These are phyloP conservation scores for Mortierella sp. DNA, from an alignment of 371 early-diverging fungal genomes.

Conservation along the genomic window DNA sequence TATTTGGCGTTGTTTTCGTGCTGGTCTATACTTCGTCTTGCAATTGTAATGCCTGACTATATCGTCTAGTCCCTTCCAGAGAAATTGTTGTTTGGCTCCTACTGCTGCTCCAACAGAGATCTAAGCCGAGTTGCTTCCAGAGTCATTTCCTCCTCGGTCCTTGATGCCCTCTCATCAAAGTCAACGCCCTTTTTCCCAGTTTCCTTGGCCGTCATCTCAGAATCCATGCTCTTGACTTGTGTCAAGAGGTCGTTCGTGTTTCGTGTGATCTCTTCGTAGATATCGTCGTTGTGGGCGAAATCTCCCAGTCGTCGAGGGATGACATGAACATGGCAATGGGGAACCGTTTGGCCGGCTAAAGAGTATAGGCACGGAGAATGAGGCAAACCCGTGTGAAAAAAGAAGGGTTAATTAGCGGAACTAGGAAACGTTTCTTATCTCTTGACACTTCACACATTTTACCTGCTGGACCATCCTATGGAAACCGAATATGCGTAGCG, in stretches of 20 bases:
- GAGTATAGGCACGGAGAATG: not conserved
- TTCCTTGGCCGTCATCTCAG: constrained; percentile 3
- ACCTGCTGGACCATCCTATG: constrained; percentile 48
- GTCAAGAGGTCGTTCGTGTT: constrained; percentile 54
- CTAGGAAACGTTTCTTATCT: too few species aligned
- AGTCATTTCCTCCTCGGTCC: constrained; percentile 83
- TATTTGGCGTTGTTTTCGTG: too few species aligned
- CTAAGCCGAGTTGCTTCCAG: constrained; percentile 73
- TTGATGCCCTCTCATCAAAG: constrained; percentile 74
- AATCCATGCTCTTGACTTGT: not conserved
- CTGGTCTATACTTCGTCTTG: too few species aligned
- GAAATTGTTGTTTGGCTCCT: not conserved
- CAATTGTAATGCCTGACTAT: too few species aligned
- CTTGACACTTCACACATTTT: too few species aligned
- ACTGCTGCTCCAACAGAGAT: constrained; percentile 57
- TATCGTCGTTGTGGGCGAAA: constrained; percentile 89
- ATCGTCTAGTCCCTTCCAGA: too few species aligned
- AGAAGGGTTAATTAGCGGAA: too few species aligned
- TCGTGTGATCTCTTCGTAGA: constrained; percentile 81
- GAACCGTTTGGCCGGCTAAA: constrained; percentile 91
- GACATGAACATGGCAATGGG: constrained; percentile 96
- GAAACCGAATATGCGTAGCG: not conserved
- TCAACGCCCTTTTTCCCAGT: constrained; percentile 60
- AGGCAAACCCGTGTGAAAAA: not conserved
- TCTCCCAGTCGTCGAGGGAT: constrained; percentile 89